phyloP scores from a whole-genome alignment of 176 grass and related monocot species.

The Avena eriantha region DNA sequence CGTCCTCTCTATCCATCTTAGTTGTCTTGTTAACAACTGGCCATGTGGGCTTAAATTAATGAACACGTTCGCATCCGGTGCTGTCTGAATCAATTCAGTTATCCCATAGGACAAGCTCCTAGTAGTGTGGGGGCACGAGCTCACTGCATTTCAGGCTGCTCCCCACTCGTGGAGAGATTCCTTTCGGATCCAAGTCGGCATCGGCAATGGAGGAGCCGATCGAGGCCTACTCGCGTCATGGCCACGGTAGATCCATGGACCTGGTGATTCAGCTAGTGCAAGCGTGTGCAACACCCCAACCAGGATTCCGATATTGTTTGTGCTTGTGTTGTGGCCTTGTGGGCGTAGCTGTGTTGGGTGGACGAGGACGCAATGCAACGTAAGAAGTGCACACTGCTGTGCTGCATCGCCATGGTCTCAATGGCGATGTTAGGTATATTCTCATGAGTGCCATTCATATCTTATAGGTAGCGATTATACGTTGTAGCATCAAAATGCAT shows the following conservation, averaged over 20 bases:
- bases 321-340: neutral
- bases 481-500: neutral
- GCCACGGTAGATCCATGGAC: constrained; percentile 14
- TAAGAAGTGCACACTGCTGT: constrained; percentile 32
- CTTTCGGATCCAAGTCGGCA: no score
- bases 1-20: no score
- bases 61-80: no score
- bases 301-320: neutral
- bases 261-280: constrained; percentile 32
- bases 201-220: no score
- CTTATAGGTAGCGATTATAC: neutral
- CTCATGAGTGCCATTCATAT: constrained; percentile 26
- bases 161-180: constrained; percentile 45
- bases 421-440: constrained; percentile 11
- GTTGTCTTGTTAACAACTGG: no score
- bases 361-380: constrained; percentile 34
- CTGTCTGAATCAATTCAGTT: no score
- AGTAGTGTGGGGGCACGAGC: constrained; percentile 1
- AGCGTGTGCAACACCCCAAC: neutral
- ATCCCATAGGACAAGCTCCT: no score
- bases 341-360: constrained; percentile 43
- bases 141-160: constrained; percentile 56
- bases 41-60: no score
- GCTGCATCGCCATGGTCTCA: constrained; percentile 13
- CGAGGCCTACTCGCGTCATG: no score